Evolutionary conservation across 805 yeast genomes (phyloP), one percentile per base, ranked within the genome.

Genomic region (Metschnikowia similis): DNA sequence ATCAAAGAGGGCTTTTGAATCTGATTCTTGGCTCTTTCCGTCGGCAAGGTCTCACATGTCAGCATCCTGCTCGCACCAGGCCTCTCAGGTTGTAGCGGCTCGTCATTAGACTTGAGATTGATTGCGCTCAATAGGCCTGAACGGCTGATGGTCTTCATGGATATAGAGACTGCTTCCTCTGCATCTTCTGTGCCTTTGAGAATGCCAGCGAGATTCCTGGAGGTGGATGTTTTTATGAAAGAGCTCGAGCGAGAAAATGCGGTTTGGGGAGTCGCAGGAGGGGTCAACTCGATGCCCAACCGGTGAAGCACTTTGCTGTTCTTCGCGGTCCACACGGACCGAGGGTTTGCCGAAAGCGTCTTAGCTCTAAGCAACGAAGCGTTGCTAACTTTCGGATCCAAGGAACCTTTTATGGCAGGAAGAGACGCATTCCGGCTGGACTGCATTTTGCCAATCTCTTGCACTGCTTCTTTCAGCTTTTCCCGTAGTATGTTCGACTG

Each of bases 301-400:
- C 65, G 67, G 35, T 69, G 70, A 48, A 72, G 63, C 2, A 71
- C 74, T 39, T 60, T 62, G 11, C 62, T 51, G 47, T 72, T 66
- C 49, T 64, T 64, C 10, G 63, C 67, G 48, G 56, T 59, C 14
- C 36, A 47, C 21, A 66, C 57, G 8, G 65, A 50, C 16, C 67
- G 66, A 8, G 67, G 45, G 3, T 66, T 66, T 2, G 34, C 26
- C 9, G 30, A 26, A 28, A 72, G 58, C 1, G 75, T 63, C 49
- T 66, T 66, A 6, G 77, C 76, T 40, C 77, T 53, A 32, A 71
- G 58, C 36, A 72, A 53, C 2, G 73, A 62, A 21, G 60, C 62
- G 26, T 42, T 52, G 8, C 58, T 59, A 8, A 57, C 41, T 48
- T 65, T 63, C n/a, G 78, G 78, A 54, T 73, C 78, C 37, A 73